Percentiles rank a stretch among this genome's conserved stretches.
Evolutionary conservation across 2,329 filamentous ascomycete genomes (phyloP).

Genomic region (Penicillium sclerotiorum): DNA sequence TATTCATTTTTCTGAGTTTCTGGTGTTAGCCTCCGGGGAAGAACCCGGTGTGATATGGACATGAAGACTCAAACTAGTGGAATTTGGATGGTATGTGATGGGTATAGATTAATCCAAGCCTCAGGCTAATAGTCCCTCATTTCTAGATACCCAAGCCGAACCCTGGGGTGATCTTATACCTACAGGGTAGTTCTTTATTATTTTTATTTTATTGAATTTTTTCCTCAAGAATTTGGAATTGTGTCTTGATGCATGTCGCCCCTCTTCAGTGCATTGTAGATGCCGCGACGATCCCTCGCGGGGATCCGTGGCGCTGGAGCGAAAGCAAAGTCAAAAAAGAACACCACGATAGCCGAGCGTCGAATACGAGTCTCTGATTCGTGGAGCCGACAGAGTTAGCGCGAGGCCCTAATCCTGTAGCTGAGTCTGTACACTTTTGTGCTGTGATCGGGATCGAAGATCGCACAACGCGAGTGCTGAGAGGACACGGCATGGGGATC

Average conservation of each 20-base stretch:
- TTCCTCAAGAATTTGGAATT: too few species aligned
- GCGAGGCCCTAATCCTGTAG: background rate
- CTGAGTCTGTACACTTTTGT: background rate
- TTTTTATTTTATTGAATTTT: too few species aligned
- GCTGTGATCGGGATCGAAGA: background rate
- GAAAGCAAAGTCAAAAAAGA: constrained; percentile 12
- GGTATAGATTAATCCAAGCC: too few species aligned
- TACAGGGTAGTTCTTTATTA: too few species aligned
- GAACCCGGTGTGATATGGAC: too few species aligned
- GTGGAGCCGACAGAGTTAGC: background rate
- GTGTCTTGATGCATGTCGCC: background rate
- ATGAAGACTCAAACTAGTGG: too few species aligned
- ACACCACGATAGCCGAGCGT: constrained; percentile 18
- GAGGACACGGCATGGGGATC: background rate
- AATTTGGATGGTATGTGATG: too few species aligned
- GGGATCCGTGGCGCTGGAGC: constrained; percentile 13
- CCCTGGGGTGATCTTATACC: too few species aligned
- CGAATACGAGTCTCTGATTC: background rate
- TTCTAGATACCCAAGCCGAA: too few species aligned
- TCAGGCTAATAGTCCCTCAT: too few species aligned
- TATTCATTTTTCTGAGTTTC: too few species aligned
- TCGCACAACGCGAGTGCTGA: background rate
- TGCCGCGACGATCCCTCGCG: constrained; percentile 13
- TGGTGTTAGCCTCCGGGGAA: too few species aligned
- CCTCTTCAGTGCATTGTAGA: background rate